phyloP scores from a whole-genome alignment of 2,329 filamentous ascomycete genomes.

The Fusarium longipes region DNA sequence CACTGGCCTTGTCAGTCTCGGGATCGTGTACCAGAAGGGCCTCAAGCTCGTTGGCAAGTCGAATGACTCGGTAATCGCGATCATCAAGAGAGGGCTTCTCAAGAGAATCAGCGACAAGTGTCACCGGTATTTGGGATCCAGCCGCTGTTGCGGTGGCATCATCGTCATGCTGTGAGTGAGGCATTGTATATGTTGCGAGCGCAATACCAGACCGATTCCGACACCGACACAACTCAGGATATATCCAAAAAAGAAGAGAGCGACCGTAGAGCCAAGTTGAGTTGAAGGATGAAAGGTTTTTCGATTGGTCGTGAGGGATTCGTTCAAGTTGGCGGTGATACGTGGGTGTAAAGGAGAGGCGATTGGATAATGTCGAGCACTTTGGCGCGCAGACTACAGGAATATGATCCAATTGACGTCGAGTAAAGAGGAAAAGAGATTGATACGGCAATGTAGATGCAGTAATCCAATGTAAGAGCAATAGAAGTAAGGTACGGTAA shows the following conservation, averaged over 20 bases:
- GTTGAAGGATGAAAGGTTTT: constrained; percentile 15
- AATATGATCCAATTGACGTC: constrained; percentile 26
- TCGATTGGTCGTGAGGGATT: constrained; percentile 30
- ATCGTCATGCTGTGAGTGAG: constrained; percentile 46
- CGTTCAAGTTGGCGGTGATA: constrained; percentile 27
- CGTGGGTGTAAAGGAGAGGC: constrained; percentile 13
- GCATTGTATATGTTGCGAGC: constrained; percentile 45
- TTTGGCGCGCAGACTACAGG: constrained; percentile 6
- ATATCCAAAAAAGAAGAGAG: constrained; percentile 20
- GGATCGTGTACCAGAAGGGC: constrained; percentile 92
- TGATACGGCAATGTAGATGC: constrained; percentile 3
- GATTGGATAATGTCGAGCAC: constrained; percentile 14
- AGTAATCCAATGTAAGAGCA: constrained; percentile 12
- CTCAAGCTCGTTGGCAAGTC: constrained; percentile 87
- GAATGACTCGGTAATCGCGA: constrained; percentile 87
- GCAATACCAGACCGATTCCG: constrained; percentile 24
- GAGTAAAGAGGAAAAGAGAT: constrained; percentile 4
- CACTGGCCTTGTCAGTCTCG: constrained; percentile 96
- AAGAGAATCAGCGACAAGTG: constrained; percentile 72
- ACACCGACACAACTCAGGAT: constrained; percentile 17
- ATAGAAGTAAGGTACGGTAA: constrained; percentile 15
- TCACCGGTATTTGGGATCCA: constrained; percentile 48
- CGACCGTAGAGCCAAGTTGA: constrained; percentile 12
- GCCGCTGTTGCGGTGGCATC: constrained; percentile 40
- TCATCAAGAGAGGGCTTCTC: constrained; percentile 89